Conservation (phyloP, 345 rosid species). For the Pseudoturritis turrita region DNA sequence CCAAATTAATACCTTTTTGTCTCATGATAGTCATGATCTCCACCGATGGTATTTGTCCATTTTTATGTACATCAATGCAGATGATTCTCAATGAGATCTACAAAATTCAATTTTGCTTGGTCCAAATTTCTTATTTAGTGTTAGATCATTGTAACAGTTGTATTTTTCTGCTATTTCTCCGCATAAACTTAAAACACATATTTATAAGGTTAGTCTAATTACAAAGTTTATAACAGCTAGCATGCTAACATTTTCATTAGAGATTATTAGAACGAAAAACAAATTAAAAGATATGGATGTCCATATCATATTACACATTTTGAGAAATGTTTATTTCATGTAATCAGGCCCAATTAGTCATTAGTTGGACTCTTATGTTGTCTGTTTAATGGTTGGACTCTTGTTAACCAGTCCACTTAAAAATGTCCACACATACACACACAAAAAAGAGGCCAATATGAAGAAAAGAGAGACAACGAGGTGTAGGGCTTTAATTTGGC, state of each 20-base stretch:
- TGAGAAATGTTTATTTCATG: neutral
- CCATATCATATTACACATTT: neutral
- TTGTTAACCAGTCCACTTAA: neutral
- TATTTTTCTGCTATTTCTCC: neutral
- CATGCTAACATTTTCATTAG: neutral
- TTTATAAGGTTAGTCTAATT: neutral
- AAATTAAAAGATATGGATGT: neutral
- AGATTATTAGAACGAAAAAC: neutral
- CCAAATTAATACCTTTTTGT: neutral
- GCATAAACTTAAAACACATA: neutral
- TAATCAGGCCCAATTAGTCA: constrained; percentile 7
- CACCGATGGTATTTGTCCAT: neutral
- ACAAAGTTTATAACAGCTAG: no score
- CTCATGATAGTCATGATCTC: neutral
- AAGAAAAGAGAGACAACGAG: neutral
- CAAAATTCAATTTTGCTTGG: neutral
- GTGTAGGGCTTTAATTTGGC: neutral
- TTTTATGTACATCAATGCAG: neutral
- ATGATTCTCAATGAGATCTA: neutral
- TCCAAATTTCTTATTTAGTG: neutral
- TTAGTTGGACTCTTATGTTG: neutral
- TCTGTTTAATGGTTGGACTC: neutral
- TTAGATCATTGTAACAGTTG: neutral
- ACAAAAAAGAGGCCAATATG: neutral
- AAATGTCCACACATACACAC: neutral